phyloP scores from a whole-genome alignment of 345 rosid species.

The Clarkia xantiana region DNA sequence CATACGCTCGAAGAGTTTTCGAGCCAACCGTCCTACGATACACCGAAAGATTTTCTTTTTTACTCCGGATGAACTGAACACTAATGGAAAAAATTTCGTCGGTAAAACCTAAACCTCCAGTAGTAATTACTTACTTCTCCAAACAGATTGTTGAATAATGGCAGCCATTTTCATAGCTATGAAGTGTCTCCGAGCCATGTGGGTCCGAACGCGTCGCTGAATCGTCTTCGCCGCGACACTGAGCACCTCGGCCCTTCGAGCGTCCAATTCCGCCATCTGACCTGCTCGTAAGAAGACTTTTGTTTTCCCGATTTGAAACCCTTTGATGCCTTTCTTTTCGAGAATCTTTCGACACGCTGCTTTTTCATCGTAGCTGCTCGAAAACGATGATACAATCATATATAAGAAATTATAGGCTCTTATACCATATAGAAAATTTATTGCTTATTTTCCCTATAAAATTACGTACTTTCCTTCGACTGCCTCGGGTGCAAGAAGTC shows the following conservation, averaged over 20 bases:
- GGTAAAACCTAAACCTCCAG: background rate
- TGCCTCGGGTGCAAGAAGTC: constrained; percentile 54
- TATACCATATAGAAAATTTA: no score
- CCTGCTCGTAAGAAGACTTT: constrained; percentile 94
- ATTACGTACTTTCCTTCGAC: constrained; percentile 74
- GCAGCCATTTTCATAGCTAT: constrained; percentile 51
- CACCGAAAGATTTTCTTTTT: background rate
- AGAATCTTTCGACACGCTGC: constrained; percentile 51
- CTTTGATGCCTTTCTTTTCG: constrained; percentile 76
- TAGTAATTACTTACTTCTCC: constrained; percentile 10
- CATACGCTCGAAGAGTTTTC: constrained; percentile 8
- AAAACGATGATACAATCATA: constrained; percentile 1
- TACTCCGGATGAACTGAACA: background rate
- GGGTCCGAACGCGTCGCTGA: constrained; percentile 64
- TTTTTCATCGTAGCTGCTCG: constrained; percentile 74
- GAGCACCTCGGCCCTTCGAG: constrained; percentile 70
- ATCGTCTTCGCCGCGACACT: constrained; percentile 68
- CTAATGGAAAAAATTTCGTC: no score
- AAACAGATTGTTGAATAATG: constrained; percentile 17
- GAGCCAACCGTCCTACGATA: constrained; percentile 14
- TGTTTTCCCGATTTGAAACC: constrained; percentile 94
- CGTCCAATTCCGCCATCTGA: constrained; percentile 98
- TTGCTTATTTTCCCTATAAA: no score
- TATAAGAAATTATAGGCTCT: no score
- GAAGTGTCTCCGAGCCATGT: constrained; percentile 55